A percentile compares a stretch with the other conserved stretches of the same genome.
Conservation (phyloP, 2,329 filamentous ascomycete genomes). For the Zalaria obscura region DNA sequence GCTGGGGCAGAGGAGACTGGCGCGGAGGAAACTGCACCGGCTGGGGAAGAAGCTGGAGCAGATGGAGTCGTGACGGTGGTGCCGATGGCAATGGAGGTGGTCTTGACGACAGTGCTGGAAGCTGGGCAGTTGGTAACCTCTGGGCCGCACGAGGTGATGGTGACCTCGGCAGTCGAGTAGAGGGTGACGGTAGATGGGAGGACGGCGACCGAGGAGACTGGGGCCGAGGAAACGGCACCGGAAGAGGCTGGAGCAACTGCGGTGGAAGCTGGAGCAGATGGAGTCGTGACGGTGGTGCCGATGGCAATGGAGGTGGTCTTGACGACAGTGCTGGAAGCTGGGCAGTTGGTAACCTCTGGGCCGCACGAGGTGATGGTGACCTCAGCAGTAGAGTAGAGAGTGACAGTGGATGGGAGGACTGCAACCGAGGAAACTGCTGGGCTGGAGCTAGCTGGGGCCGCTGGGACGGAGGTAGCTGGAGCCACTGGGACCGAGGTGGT, state of each 20-base stretch:
- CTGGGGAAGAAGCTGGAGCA: conserved; percentile 3
- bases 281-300: conserved; percentile 29
- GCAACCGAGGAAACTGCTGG: not conserved
- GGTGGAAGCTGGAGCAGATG: conserved; percentile 12
- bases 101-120: conserved; percentile 1
- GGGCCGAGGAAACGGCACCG: not conserved
- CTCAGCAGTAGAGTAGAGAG: conserved; percentile 6
- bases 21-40: conserved; percentile 4
- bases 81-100: not conserved
- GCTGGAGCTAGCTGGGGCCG: not conserved
- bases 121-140: conserved; percentile 5
- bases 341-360: conserved; percentile 18
- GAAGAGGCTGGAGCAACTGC: conserved; percentile 5
- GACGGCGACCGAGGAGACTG: conserved; percentile 2
- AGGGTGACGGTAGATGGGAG: conserved; percentile 5
- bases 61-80: conserved; percentile 3
- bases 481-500: not conserved
- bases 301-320: conserved; percentile 5
- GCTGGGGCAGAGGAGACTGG: conserved; percentile 2
- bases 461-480: not conserved
- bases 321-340: conserved; percentile 8
- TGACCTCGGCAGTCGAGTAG: conserved; percentile 7
- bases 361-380: conserved; percentile 23
- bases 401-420: conserved; percentile 1
- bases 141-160: conserved; percentile 5